phyloP scores from a whole-genome alignment of 2,329 filamentous ascomycete genomes.

The Xylaria hypoxylon region DNA sequence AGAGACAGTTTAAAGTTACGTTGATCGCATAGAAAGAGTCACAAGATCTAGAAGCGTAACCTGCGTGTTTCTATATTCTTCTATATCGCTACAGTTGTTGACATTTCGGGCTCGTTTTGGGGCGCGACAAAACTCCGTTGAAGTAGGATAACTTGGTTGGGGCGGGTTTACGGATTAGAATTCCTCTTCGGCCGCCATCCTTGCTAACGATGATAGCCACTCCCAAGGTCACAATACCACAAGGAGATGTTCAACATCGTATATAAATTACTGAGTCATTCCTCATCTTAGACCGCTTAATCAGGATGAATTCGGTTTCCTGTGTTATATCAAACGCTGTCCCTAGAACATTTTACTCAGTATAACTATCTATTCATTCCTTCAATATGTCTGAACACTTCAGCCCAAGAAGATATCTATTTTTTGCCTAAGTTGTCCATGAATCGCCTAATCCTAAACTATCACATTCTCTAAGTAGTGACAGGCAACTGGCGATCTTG shows the following conservation, averaged over 20 bases:
- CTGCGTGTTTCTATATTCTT: neutral
- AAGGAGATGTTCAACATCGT: neutral
- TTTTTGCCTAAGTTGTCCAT: conserved; percentile 49
- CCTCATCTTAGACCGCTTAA: neutral
- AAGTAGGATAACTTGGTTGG: too few species aligned
- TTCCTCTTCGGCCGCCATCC: neutral
- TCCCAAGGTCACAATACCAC: too few species aligned
- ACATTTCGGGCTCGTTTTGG: neutral
- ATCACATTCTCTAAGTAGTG: neutral
- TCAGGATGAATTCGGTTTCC: neutral
- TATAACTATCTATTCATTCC: neutral
- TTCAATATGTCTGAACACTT: conserved; percentile 6
- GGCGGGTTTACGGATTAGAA: neutral
- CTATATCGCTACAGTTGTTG: too few species aligned
- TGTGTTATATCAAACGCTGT: neutral
- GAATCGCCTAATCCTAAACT: too few species aligned
- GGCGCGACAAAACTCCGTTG: neutral
- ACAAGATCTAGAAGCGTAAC: neutral
- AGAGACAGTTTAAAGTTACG: neutral
- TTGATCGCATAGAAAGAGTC: neutral
- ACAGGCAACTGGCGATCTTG: conserved; percentile 57
- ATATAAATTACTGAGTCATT: neutral
- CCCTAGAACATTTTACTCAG: neutral
- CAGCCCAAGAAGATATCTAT: conserved; percentile 31
- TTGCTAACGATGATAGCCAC: neutral